Percentiles rank a stretch among this genome's conserved stretches.
phyloP scores from a whole-genome alignment of 1,284 basidiomycete species.

The Boletus mariae region DNA sequence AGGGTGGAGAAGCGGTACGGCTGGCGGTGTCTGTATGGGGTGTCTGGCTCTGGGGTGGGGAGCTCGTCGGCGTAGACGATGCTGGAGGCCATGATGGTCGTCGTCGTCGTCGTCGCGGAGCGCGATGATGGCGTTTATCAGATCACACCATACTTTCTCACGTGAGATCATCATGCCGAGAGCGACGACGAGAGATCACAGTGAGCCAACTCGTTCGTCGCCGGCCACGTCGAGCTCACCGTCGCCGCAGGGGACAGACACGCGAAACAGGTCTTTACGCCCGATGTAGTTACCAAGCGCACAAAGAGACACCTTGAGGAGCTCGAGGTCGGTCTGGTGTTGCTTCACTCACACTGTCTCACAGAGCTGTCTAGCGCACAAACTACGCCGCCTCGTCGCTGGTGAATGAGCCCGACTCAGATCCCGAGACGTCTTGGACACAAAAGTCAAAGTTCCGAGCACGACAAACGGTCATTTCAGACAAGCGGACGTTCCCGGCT shows the following conservation, averaged over 20 bases:
- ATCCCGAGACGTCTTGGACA: constrained; percentile 25
- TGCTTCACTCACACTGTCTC: not conserved
- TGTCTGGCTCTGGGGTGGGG: constrained; percentile 76
- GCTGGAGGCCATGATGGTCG: constrained; percentile 18
- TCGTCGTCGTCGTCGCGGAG: not conserved
- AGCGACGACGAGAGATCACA: constrained; percentile 40
- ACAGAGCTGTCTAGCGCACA: constrained; percentile 49
- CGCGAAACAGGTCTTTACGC: constrained; percentile 49
- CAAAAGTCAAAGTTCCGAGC: constrained; percentile 57
- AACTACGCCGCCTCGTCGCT: constrained; percentile 63
- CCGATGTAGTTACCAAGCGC: constrained; percentile 69
- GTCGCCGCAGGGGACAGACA: constrained; percentile 39
- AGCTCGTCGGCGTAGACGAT: constrained; percentile 34
- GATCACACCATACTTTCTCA: constrained; percentile 22
- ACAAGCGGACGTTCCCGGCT: constrained; percentile 51
- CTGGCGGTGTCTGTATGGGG: constrained; percentile 58
- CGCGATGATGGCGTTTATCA: not conserved
- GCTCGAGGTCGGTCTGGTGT: constrained; percentile 54
- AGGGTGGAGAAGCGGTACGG: constrained; percentile 82
- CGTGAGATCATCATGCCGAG: constrained; percentile 24
- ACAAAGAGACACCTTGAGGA: constrained; percentile 75
- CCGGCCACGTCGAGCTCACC: constrained; percentile 10
- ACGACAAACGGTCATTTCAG: constrained; percentile 63
- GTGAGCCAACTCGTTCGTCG: constrained; percentile 27
- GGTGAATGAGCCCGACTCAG: constrained; percentile 46